phyloP scores from a whole-genome alignment of 1,139 yeast genomes.

The Magnusiomyces tetraspermus region DNA sequence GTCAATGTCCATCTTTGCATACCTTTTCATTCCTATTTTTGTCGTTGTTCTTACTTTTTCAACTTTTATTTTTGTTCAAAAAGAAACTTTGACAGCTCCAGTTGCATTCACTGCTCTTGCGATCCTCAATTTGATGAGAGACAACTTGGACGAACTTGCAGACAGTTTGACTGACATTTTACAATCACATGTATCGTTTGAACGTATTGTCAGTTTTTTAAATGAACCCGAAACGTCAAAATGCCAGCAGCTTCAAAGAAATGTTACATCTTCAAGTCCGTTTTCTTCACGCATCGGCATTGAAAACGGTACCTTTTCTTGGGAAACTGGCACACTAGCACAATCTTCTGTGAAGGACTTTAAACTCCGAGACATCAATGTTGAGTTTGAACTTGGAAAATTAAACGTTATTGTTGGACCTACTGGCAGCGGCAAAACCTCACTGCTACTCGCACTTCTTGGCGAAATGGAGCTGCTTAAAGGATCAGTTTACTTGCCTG shows the following conservation, averaged over 20 bases:
- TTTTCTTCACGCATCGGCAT: constrained; percentile 68
- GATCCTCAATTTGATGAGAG: constrained; percentile 68
- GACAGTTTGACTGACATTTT: constrained; percentile 79
- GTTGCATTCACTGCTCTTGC: constrained; percentile 88
- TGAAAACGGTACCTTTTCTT: constrained; percentile 71
- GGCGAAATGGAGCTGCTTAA: constrained; percentile 80
- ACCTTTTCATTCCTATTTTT: constrained; percentile 74
- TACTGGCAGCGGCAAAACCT: constrained; percentile 95
- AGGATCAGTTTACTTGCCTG: constrained; percentile 77
- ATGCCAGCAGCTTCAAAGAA: constrained; percentile 55
- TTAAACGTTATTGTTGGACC: constrained; percentile 79
- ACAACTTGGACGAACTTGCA: constrained; percentile 80
- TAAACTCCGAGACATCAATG: constrained; percentile 61
- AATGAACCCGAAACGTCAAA: constrained; percentile 73
- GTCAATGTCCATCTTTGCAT: constrained; percentile 55
- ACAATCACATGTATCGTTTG: constrained; percentile 82
- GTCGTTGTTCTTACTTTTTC: constrained; percentile 75
- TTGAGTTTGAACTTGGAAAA: constrained; percentile 62
- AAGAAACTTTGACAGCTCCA: constrained; percentile 69
- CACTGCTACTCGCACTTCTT: constrained; percentile 74
- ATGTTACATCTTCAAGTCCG: constrained; percentile 17
- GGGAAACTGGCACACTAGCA: constrained; percentile 42
- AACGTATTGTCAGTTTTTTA: constrained; percentile 74
- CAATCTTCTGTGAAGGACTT: constrained; percentile 40
- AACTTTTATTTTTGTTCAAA: constrained; percentile 63